phyloP scores from a whole-genome alignment of 192 early-diverging fungal species.

The Coemansia sp. region DNA sequence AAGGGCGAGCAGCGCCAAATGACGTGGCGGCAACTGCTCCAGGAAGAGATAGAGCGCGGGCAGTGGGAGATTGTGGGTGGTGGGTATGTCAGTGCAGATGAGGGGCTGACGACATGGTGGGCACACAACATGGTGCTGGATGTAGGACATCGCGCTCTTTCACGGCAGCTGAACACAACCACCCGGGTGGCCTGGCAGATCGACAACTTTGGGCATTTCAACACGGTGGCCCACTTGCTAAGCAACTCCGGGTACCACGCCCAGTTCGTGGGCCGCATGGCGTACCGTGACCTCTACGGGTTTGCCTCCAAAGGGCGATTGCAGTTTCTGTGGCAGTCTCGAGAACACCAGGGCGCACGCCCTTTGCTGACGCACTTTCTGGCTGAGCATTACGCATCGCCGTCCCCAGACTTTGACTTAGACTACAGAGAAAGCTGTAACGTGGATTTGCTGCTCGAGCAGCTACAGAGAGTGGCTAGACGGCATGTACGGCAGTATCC shows the following conservation, averaged over 20 bases:
- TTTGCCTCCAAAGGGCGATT: slow-evolving; percentile 14
- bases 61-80: slow-evolving; percentile 40
- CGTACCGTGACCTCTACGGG: slow-evolving; percentile 25
- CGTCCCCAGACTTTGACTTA: slow-evolving; percentile 38
- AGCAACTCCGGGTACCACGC: slow-evolving; percentile 29
- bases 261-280: slow-evolving; percentile 45
- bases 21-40: slow-evolving; percentile 38
- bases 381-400: slow-evolving; percentile 31
- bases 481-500: slow-evolving; percentile 38
- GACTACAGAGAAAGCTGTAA: slow-evolving; percentile 25
- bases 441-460: slow-evolving; percentile 12
- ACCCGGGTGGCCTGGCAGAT: slow-evolving; percentile 41
- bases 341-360: background rate
- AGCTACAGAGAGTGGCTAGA: slow-evolving; percentile 23
- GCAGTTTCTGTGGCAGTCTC: slow-evolving; percentile 41
- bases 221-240: slow-evolving; percentile 27
- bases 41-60: slow-evolving; percentile 18
- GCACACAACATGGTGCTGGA: slow-evolving; percentile 40
- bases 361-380: slow-evolving; percentile 38
- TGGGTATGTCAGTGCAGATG: slow-evolving; percentile 47
- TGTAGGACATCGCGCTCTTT: slow-evolving; percentile 28
- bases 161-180: slow-evolving; percentile 19
- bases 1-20: background rate
- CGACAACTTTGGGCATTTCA: slow-evolving; percentile 43
- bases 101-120: slow-evolving; percentile 52